These are phyloP conservation scores for Stereum hirsutum DNA, from an alignment of 1,284 basidiomycete genomes.

Conservation along the genomic window DNA sequence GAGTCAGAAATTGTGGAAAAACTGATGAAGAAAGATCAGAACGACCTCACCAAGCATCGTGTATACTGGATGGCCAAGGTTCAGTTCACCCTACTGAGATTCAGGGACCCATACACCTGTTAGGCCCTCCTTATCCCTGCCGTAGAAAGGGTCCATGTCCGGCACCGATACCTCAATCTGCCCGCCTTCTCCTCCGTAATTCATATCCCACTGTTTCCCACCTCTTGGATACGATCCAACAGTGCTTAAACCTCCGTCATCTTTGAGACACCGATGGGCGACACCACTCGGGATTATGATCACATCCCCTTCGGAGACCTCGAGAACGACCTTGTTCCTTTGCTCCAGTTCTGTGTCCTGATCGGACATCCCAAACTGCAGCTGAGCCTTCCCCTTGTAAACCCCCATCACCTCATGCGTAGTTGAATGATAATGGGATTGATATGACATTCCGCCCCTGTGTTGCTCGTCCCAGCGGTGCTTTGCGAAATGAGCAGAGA, in stretches of 20 bases:
- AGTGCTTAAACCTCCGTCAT: not conserved
- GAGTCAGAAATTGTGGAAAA: too few species aligned
- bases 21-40: too few species aligned
- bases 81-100: too few species aligned
- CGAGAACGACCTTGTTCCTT: not conserved
- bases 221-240: not conserved
- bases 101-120: not conserved
- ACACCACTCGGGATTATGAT: slow-evolving; percentile 1
- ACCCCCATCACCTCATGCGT: slow-evolving; percentile 2
- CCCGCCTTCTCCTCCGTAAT: not conserved
- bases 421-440: slow-evolving; percentile 1
- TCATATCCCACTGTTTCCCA: slow-evolving; percentile 1
- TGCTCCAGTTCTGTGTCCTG: not conserved
- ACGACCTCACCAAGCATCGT: too few species aligned
- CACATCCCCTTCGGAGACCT: not conserved
- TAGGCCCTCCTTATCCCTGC: not conserved
- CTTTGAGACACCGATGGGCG: not conserved
- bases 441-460: not conserved
- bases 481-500: not conserved
- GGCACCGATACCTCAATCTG: not conserved
- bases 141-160: not conserved
- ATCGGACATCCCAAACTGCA: not conserved
- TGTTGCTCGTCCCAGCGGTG: not conserved
- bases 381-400: not conserved
- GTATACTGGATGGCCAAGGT: too few species aligned